These are phyloP conservation scores for Kodamaea alishanica DNA, from an alignment of 1,139 yeast genomes.

Conservation along the genomic window DNA sequence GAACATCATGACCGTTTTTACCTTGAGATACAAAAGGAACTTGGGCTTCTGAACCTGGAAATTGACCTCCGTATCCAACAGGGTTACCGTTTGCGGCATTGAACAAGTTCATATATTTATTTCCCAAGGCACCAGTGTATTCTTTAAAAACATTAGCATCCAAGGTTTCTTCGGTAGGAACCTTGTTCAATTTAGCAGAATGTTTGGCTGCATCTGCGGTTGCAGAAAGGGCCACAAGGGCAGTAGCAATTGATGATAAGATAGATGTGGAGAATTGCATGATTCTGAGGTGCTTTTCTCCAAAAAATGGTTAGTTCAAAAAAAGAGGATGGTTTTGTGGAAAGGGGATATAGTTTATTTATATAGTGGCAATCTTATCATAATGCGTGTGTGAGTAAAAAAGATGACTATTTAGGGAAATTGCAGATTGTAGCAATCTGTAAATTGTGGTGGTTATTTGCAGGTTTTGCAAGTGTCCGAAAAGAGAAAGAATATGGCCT, in stretches of 20 bases:
- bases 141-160: constrained; percentile 57
- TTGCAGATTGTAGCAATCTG: no score
- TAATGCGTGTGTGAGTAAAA: no score
- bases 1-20: constrained; percentile 56
- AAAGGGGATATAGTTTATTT: no score
- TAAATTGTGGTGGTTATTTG: no score
- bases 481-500: no score
- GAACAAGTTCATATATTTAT: constrained; percentile 63
- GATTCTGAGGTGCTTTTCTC: not conserved
- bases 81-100: constrained; percentile 33
- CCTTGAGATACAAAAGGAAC: constrained; percentile 40
- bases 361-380: no score
- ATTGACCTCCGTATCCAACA: constrained; percentile 20
- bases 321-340: no score
- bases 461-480: no score
- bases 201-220: constrained; percentile 58
- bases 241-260: constrained; percentile 37
- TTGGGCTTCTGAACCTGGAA: constrained; percentile 25
- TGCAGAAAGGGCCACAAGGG: constrained; percentile 24
- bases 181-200: constrained; percentile 60
- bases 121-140: constrained; percentile 66
- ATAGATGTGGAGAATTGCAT: constrained; percentile 36
- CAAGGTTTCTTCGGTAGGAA: constrained; percentile 58
- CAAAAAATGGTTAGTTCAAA: no score
- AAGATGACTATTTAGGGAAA: no score